Conservation (phyloP, 2,329 filamentous ascomycete species). For the Botryotinia calthae region DNA sequence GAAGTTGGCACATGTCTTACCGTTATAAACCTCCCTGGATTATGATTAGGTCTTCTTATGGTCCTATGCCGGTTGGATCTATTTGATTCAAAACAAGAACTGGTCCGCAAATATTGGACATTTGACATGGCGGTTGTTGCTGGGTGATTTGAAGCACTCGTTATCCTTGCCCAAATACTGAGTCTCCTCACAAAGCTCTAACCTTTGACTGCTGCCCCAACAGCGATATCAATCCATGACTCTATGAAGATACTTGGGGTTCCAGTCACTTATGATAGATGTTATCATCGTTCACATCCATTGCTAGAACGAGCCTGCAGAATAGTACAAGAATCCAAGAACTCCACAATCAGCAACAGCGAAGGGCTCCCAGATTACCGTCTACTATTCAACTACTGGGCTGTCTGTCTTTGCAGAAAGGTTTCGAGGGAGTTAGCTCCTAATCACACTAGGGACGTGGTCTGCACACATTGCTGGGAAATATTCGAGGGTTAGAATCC, state of each 20-base stretch:
- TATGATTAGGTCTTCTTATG: slow-evolving; percentile 12
- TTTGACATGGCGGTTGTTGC: slow-evolving; percentile 6
- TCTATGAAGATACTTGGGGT: slow-evolving; percentile 3
- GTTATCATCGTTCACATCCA: slow-evolving; percentile 12
- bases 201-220: slow-evolving; percentile 13
- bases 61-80: background rate
- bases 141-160: slow-evolving; percentile 12
- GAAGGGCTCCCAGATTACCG: background rate
- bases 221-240: background rate
- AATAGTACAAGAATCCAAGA: background rate
- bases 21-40: slow-evolving; percentile 4
- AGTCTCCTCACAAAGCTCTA: background rate
- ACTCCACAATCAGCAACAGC: background rate
- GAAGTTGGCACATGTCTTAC: slow-evolving; percentile 10
- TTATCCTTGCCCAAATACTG: slow-evolving; percentile 5
- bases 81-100: background rate
- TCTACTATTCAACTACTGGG: background rate
- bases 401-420: background rate
- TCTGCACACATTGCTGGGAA: background rate
- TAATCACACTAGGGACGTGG: background rate
- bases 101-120: background rate
- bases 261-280: slow-evolving; percentile 3
- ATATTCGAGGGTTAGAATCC: slow-evolving; percentile 15
- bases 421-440: background rate
- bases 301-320: background rate